A percentile compares a stretch with the other conserved stretches of the same genome.
Conservation (phyloP, 371 early-diverging fungal species). For the Parasitella parasitica region DNA sequence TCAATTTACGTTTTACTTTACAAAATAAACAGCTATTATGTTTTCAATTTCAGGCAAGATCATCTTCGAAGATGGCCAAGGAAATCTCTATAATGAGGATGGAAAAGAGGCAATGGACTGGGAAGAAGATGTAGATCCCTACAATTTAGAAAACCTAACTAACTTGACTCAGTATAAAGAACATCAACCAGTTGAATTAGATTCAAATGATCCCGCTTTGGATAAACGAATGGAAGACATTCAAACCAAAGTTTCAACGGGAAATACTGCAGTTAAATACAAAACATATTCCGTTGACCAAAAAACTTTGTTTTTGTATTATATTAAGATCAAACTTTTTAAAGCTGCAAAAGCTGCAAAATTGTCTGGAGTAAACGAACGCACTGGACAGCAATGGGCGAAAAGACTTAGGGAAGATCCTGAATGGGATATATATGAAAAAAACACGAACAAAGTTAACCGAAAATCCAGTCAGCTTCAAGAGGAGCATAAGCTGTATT, state of each 20-base stretch:
- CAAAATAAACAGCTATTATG: background rate
- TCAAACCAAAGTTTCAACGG: background rate
- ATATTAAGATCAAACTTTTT: background rate
- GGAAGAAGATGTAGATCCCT: background rate
- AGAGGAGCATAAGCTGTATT: constrained; percentile 7
- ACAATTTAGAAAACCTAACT: background rate
- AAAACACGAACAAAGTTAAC: constrained; percentile 13
- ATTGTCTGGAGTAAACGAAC: background rate
- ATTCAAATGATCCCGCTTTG: background rate
- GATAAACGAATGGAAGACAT: background rate
- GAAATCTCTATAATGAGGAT: background rate
- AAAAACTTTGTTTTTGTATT: background rate
- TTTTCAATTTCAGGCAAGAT: constrained; percentile 3
- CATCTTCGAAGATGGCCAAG: background rate
- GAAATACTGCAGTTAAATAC: background rate
- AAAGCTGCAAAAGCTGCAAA: background rate
- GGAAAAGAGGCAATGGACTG: background rate
- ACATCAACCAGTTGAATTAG: background rate
- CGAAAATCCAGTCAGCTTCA: constrained; percentile 10
- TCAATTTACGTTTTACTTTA: background rate
- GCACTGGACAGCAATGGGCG: background rate
- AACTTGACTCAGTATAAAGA: background rate
- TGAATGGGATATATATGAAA: constrained; percentile 20
- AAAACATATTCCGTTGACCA: background rate
- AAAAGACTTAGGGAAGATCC: constrained; percentile 17